Evolutionary conservation across 225 moss, liverwort and hornwort genomes (phyloP).

Genomic region (Sphagnum tenellum): DNA sequence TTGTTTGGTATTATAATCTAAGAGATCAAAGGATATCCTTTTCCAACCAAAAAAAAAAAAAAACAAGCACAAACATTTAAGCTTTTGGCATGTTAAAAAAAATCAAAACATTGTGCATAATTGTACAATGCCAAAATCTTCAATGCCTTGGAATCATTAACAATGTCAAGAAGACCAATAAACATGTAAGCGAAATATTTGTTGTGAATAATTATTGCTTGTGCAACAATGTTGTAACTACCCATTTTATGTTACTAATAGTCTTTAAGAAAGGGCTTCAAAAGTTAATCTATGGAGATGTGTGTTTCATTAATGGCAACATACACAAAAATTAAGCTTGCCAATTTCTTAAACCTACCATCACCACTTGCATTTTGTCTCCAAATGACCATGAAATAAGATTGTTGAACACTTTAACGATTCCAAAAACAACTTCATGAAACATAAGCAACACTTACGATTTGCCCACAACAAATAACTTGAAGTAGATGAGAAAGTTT

Average conservation of each 20-base stretch:
- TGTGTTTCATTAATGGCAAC: not conserved
- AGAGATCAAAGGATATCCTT: not conserved
- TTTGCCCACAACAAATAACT: not conserved
- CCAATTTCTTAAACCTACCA: not conserved
- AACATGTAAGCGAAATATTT: not conserved
- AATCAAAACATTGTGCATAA: not conserved
- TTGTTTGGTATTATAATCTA: not conserved
- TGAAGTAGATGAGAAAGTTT: not conserved
- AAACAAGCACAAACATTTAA: not conserved
- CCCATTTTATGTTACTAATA: not conserved
- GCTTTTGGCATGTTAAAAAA: not conserved
- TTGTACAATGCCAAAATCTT: not conserved
- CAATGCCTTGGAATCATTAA: not conserved
- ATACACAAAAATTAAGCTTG: not conserved
- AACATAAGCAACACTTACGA: not conserved
- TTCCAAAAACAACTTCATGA: not conserved
- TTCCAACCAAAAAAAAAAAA: not conserved
- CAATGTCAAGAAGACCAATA: not conserved
- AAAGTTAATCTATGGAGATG: not conserved
- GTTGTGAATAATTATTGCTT: not conserved
- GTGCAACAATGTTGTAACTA: not conserved
- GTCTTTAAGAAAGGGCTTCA: not conserved
- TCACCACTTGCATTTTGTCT: not conserved
- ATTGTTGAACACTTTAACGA: not conserved
- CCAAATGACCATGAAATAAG: not conserved